These are phyloP conservation scores for Thalassiosira delicatula DNA, from an alignment of 352 stramenopile genomes.

Conservation along the genomic window DNA sequence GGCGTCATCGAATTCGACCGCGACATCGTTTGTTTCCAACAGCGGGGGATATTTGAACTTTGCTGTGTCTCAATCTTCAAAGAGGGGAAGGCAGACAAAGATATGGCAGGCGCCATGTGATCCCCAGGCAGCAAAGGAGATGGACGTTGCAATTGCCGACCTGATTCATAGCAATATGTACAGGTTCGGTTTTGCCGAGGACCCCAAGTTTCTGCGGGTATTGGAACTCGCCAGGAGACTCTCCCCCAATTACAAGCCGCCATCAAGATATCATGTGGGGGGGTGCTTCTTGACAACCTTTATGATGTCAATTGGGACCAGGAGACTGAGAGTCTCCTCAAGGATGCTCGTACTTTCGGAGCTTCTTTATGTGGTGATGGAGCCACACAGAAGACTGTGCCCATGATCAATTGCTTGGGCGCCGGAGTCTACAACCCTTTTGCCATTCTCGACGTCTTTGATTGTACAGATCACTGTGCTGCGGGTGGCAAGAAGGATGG, in stretches of 20 bases:
- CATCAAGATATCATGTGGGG: background rate
- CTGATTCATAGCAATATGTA: background rate
- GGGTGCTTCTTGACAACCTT: background rate
- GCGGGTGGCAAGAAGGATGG: slow-evolving; percentile 22
- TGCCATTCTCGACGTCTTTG: too few relatives aligned
- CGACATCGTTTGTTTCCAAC: too few relatives aligned
- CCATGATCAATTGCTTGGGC: too few relatives aligned
- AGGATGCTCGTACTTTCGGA: too few relatives aligned
- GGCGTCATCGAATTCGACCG: too few relatives aligned
- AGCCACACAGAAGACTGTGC: background rate
- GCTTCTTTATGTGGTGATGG: too few relatives aligned
- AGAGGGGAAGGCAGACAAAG: background rate
- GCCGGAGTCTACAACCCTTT: too few relatives aligned
- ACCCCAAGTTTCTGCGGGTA: background rate
- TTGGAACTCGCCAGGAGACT: background rate
- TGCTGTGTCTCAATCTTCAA: too few relatives aligned
- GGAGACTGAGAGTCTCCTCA: too few relatives aligned
- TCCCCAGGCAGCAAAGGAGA: background rate
- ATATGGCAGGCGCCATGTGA: background rate
- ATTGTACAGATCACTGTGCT: slow-evolving; percentile 1
- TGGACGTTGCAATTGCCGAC: background rate
- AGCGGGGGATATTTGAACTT: too few relatives aligned
- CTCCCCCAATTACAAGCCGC: background rate
- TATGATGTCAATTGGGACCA: too few relatives aligned
- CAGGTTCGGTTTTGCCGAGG: background rate